Percentiles rank a stretch among this genome's conserved stretches.
Evolutionary conservation across 345 rosid genomes (phyloP).

Genomic region (Populus deltoides): DNA sequence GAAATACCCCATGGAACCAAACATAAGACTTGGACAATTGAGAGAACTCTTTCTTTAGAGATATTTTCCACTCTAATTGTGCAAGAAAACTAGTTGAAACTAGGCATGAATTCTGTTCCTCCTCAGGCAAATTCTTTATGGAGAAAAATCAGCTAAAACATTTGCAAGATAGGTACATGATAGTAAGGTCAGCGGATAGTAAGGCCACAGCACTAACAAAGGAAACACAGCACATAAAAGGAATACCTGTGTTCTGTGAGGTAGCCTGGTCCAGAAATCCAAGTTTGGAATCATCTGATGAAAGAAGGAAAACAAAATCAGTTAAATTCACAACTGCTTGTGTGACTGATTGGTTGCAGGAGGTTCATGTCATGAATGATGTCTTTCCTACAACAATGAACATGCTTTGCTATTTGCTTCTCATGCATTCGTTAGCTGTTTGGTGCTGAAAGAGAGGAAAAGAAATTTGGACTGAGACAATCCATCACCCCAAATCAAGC

Average conservation of each 20-base stretch:
- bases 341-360: not conserved
- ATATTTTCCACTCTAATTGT: not conserved
- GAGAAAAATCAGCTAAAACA: not conserved
- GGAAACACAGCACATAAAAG: not conserved
- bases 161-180: not conserved
- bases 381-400: not conserved
- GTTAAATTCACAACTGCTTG: not conserved
- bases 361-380: no score
- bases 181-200: not conserved
- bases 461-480: not conserved
- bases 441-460: not conserved
- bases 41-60: not conserved
- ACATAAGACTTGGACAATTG: not conserved
- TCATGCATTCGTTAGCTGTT: not conserved
- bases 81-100: no score
- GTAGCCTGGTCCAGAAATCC: constrained; percentile 76
- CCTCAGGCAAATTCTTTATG: not conserved
- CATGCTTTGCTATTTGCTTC: not conserved
- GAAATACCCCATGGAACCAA: not conserved
- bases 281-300: constrained; percentile 74
- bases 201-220: not conserved
- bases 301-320: constrained; percentile 9
- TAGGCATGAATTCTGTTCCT: not conserved
- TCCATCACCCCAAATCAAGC: not conserved
- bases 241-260: constrained; percentile 70